Conservation (phyloP, 495 filamentous ascomycete genomes). For the Viridothelium virens region DNA sequence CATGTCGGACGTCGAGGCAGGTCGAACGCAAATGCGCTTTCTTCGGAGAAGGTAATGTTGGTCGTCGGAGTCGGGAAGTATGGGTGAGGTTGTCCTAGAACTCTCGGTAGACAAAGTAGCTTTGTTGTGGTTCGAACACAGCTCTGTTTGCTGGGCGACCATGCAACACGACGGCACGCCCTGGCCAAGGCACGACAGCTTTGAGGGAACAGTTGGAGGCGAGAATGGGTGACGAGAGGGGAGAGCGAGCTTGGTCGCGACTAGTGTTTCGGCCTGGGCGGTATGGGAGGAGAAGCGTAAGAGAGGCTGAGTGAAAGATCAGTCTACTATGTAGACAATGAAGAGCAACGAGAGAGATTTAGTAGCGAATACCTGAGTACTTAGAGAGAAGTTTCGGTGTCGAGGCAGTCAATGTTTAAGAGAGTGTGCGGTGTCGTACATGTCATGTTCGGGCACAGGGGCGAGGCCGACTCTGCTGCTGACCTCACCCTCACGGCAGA, state of each 20-base stretch:
- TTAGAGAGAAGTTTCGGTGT: too few relatives aligned
- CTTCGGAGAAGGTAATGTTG: background rate
- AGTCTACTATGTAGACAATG: background rate
- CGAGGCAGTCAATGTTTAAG: too few relatives aligned
- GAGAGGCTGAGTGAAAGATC: too few relatives aligned
- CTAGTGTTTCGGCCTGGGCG: slow-evolving; percentile 7
- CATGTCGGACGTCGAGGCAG: slow-evolving; percentile 4
- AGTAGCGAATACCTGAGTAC: too few relatives aligned
- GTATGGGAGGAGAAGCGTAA: background rate
- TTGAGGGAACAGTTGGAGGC: background rate
- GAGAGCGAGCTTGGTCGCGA: background rate
- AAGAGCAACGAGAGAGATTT: background rate
- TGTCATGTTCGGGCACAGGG: background rate
- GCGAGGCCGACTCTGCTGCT: too few relatives aligned
- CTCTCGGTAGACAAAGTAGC: background rate
- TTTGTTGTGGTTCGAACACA: background rate
- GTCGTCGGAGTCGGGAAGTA: background rate
- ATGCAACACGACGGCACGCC: slow-evolving; percentile 8
- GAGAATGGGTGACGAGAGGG: background rate
- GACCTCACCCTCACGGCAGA: too few relatives aligned
- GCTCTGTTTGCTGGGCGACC: background rate
- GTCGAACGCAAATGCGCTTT: background rate
- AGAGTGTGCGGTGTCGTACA: background rate
- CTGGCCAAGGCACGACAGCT: background rate
- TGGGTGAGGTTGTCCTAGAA: background rate